A percentile compares a stretch with the other conserved stretches of the same genome.
phyloP scores from a whole-genome alignment of 495 filamentous ascomycete genomes.

The Talaromyces stipitatus region DNA sequence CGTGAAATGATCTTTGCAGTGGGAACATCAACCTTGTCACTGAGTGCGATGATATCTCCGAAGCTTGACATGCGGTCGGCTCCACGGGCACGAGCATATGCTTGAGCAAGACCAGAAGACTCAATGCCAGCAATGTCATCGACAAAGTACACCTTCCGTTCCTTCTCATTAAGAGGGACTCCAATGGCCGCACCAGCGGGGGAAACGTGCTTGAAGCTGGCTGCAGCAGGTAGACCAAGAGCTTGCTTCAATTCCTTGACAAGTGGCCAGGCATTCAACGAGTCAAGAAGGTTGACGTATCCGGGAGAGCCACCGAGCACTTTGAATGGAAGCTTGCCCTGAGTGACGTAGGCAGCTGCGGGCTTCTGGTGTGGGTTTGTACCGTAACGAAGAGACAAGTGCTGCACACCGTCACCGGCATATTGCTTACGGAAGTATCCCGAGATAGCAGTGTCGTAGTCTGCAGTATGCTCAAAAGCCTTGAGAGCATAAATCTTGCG shows the following conservation, averaged over 20 bases:
- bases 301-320: slow-evolving; percentile 88
- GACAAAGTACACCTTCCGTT: slow-evolving; percentile 97
- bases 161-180: slow-evolving; percentile 71
- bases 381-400: slow-evolving; percentile 84
- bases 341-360: slow-evolving; percentile 69
- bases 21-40: slow-evolving; percentile 76
- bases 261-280: slow-evolving; percentile 91
- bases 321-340: slow-evolving; percentile 83
- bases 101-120: slow-evolving; percentile 77
- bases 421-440: slow-evolving; percentile 98
- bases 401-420: slow-evolving; percentile 73
- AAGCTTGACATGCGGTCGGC: slow-evolving; percentile 97
- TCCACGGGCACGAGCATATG: slow-evolving; percentile 89
- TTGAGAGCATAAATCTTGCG: slow-evolving; percentile 87
- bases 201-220: slow-evolving; percentile 98
- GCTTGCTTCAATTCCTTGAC: slow-evolving; percentile 94
- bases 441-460: slow-evolving; percentile 90
- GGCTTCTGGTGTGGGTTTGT: slow-evolving; percentile 97
- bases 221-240: slow-evolving; percentile 81
- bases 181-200: slow-evolving; percentile 94
- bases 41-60: slow-evolving; percentile 91
- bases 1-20: slow-evolving; percentile 96
- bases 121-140: slow-evolving; percentile 88
- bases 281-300: slow-evolving; percentile 95
- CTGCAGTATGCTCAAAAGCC: slow-evolving; percentile 97